Conservation (phyloP, 371 early-diverging fungal species). For the Zancudomyces culisetae region DNA sequence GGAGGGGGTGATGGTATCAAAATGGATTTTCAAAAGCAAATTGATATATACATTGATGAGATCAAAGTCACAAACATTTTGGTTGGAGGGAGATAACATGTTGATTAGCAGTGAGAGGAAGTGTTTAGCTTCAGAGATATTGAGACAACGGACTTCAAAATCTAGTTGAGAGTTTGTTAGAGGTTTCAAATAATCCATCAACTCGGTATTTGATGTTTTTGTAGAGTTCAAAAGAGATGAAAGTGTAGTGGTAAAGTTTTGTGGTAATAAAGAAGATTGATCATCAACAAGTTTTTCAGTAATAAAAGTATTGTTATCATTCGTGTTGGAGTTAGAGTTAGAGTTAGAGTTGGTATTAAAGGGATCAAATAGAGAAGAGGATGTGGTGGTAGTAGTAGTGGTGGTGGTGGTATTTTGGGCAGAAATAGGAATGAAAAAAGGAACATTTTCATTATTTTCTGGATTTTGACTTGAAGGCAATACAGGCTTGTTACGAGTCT, state of each 20-base stretch:
- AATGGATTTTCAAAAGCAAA: constrained; percentile 54
- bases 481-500: constrained; percentile 81
- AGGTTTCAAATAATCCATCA: too few species aligned
- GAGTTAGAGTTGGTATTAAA: constrained; percentile 8
- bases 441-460: constrained; percentile 70
- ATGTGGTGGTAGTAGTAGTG: too few species aligned
- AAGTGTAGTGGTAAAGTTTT: too few species aligned
- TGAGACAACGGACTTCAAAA: constrained; percentile 30
- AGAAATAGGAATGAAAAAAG: constrained; percentile 77
- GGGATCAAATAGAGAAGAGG: too few species aligned
- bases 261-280: too few species aligned
- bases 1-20: constrained; percentile 38
- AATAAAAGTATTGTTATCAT: background rate
- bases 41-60: constrained; percentile 60
- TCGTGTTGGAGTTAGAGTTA: constrained; percentile 24
- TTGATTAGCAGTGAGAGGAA: constrained; percentile 31
- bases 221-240: too few species aligned
- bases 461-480: constrained; percentile 57
- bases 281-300: too few species aligned
- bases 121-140: constrained; percentile 44
- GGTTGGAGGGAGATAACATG: constrained; percentile 39
- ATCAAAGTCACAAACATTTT: constrained; percentile 60
- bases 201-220: too few species aligned
- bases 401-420: constrained; percentile 15
- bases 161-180: too few species aligned